Percentiles rank a stretch among this genome's conserved stretches.
Evolutionary conservation across 192 early-diverging fungal species (phyloP).

Genomic region (Backusella mclennaniae): DNA sequence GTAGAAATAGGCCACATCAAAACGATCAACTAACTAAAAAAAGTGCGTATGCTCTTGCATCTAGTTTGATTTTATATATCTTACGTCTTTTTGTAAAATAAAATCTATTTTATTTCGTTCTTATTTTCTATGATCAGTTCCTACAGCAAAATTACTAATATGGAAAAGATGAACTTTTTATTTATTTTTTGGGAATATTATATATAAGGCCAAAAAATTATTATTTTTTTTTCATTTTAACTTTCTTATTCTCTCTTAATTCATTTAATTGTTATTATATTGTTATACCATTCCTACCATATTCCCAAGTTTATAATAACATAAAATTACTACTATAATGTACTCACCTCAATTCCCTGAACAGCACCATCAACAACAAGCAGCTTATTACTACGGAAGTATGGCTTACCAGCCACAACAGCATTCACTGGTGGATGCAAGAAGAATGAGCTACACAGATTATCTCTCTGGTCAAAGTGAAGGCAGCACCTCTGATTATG

Average conservation of each 20-base stretch:
- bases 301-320: background rate
- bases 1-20: background rate
- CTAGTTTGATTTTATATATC: constrained; percentile 5
- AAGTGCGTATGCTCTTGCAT: background rate
- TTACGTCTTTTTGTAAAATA: background rate
- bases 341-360: background rate
- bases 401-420: background rate
- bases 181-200: too few relatives aligned
- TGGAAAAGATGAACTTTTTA: background rate
- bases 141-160: background rate
- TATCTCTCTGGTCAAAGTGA: constrained; percentile 28
- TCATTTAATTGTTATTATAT: background rate
- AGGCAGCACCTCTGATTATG: constrained; percentile 30
- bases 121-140: background rate
- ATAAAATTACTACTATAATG: background rate
- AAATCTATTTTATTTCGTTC: background rate
- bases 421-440: background rate
- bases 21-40: background rate
- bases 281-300: background rate
- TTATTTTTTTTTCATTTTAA: background rate
- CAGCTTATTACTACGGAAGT: background rate
- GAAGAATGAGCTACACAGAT: constrained; percentile 30
- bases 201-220: background rate
- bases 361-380: background rate
- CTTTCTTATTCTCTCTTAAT: background rate